These are phyloP conservation scores for Penicillium daleae DNA, from an alignment of 495 filamentous ascomycete genomes.

Conservation along the genomic window DNA sequence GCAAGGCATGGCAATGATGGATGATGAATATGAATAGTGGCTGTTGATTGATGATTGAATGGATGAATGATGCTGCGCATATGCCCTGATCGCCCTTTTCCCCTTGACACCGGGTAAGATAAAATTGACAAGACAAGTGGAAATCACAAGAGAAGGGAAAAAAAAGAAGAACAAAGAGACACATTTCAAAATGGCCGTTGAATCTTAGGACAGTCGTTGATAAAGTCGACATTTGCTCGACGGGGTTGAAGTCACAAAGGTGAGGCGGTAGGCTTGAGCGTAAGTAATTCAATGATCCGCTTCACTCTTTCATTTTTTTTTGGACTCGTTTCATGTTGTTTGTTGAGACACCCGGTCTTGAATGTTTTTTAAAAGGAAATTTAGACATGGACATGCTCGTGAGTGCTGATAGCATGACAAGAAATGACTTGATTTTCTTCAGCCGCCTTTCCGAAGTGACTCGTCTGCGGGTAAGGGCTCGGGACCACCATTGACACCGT, in stretches of 20 bases:
- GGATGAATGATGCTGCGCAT: slow-evolving; percentile 19
- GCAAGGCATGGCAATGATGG: slow-evolving; percentile 1
- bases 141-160: slow-evolving; percentile 22
- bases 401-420: not conserved
- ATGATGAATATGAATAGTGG: slow-evolving; percentile 10
- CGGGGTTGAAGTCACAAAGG: not conserved
- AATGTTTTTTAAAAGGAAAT: not conserved
- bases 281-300: slow-evolving; percentile 4
- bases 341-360: not conserved
- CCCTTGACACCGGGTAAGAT: slow-evolving; percentile 17
- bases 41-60: slow-evolving; percentile 10
- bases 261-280: not conserved
- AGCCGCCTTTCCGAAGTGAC: slow-evolving; percentile 56
- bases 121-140: slow-evolving; percentile 30
- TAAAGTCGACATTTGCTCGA: slow-evolving; percentile 10
- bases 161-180: slow-evolving; percentile 21
- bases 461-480: slow-evolving; percentile 54
- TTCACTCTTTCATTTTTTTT: not conserved
- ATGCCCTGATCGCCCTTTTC: slow-evolving; percentile 10
- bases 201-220: slow-evolving; percentile 12
- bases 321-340: not conserved
- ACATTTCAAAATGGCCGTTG: slow-evolving; percentile 17
- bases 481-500: slow-evolving; percentile 29
- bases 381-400: not conserved
- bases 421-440: slow-evolving; percentile 9